These are phyloP conservation scores for Perkinsus marinus DNA, from an alignment of 169 alveolate genomes.

Conservation along the genomic window DNA sequence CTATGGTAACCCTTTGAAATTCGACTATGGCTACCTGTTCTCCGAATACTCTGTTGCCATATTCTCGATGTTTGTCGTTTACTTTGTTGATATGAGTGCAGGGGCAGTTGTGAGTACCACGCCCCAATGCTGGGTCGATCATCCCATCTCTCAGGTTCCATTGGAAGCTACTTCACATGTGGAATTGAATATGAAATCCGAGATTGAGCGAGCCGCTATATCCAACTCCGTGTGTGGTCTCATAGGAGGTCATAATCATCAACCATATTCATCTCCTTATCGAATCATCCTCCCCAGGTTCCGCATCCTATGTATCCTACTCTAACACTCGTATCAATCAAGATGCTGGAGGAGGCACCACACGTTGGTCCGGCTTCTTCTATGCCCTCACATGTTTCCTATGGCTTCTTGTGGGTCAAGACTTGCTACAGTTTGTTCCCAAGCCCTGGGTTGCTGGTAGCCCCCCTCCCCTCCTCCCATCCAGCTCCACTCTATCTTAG, in stretches of 20 bases:
- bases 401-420: background rate
- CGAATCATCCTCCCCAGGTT: background rate
- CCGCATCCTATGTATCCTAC: background rate
- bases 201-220: background rate
- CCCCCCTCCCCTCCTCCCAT: too few species aligned
- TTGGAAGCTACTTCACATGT: background rate
- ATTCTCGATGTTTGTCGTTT: background rate
- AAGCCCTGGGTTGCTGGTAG: background rate
- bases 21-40: background rate
- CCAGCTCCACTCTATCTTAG: background rate
- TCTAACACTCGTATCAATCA: background rate
- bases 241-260: background rate
- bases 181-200: background rate
- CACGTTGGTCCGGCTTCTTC: background rate
- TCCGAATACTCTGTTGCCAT: background rate
- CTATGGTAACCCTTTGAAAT: background rate
- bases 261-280: background rate
- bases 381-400: background rate
- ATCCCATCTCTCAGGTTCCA: background rate
- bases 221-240: background rate
- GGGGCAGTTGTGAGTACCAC: background rate
- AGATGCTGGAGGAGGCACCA: background rate
- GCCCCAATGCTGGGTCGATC: background rate
- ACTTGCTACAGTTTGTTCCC: background rate
- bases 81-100: background rate